Evolutionary conservation across 2,329 filamentous ascomycete species (phyloP).

Genomic region (Neodidymelliopsis sp.): DNA sequence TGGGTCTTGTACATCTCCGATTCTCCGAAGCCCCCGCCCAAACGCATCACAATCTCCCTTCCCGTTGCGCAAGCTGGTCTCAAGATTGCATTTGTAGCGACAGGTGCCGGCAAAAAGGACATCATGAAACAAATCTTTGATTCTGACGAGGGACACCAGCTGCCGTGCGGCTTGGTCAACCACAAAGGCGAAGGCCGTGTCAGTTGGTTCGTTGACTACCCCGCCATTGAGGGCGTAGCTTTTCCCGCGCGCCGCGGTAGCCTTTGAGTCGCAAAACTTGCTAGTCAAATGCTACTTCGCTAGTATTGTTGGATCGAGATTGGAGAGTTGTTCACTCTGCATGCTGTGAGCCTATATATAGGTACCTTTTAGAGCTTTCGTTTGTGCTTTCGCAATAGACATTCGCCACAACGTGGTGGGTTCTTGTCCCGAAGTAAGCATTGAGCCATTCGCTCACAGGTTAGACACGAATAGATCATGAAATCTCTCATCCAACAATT

Average conservation of each 20-base stretch:
- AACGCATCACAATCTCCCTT: slow-evolving; percentile 89
- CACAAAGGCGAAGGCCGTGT: slow-evolving; percentile 82
- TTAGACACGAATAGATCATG: slow-evolving; percentile 34
- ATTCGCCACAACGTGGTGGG: slow-evolving; percentile 27
- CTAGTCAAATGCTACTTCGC: not conserved
- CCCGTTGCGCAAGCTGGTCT: slow-evolving; percentile 88
- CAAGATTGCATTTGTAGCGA: slow-evolving; percentile 90
- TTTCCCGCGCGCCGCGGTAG: slow-evolving; percentile 77
- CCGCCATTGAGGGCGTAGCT: slow-evolving; percentile 83
- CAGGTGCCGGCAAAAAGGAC: slow-evolving; percentile 86
- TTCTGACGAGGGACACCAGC: slow-evolving; percentile 70
- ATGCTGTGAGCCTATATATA: slow-evolving; percentile 15
- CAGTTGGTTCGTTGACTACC: slow-evolving; percentile 92
- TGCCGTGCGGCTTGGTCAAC: slow-evolving; percentile 91
- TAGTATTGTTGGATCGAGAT: slow-evolving; percentile 10
- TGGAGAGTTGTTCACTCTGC: slow-evolving; percentile 11
- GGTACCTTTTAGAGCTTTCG: slow-evolving; percentile 17
- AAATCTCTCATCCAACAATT: slow-evolving; percentile 15
- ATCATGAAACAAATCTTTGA: slow-evolving; percentile 94
- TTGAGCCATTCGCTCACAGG: slow-evolving; percentile 27
- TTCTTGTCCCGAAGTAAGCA: slow-evolving; percentile 34
- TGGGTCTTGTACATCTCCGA: slow-evolving; percentile 94
- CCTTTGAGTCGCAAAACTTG: slow-evolving; percentile 51
- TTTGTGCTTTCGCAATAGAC: slow-evolving; percentile 39
- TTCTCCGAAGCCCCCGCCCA: slow-evolving; percentile 91